These are phyloP conservation scores for Fusarium fracticaudum DNA, from an alignment of 2,329 filamentous ascomycete species.

Conservation along the genomic window DNA sequence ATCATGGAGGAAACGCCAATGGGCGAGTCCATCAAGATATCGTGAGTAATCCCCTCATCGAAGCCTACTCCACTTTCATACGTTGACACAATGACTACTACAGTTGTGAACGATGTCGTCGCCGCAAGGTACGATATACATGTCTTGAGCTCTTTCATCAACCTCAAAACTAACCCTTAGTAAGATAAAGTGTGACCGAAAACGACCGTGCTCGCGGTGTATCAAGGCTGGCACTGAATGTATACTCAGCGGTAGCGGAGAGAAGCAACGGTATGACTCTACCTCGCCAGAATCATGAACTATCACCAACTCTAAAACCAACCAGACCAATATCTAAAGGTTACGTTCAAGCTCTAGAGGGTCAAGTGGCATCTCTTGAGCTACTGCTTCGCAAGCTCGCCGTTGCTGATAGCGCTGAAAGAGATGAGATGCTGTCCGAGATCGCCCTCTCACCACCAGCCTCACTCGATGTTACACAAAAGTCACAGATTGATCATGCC, in stretches of 20 bases:
- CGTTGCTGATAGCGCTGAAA: slow-evolving; percentile 50
- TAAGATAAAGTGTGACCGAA: slow-evolving; percentile 64
- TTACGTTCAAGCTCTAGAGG: slow-evolving; percentile 59
- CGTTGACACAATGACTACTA: slow-evolving; percentile 8
- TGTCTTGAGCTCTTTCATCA: background rate
- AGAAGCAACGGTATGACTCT: slow-evolving; percentile 52
- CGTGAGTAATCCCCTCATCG: slow-evolving; percentile 43
- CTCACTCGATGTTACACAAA: slow-evolving; percentile 25
- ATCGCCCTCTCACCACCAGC: slow-evolving; percentile 44
- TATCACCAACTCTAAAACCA: background rate
- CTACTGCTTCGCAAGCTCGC: slow-evolving; percentile 56
- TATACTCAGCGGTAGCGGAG: slow-evolving; percentile 52
- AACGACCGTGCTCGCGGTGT: slow-evolving; percentile 61
- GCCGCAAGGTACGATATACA: slow-evolving; percentile 50
- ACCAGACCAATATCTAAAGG: slow-evolving; percentile 55
- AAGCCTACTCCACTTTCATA: background rate
- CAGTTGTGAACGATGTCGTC: slow-evolving; percentile 56
- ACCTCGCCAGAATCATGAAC: background rate
- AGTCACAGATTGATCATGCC: slow-evolving; percentile 25
- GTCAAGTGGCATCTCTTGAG: slow-evolving; percentile 57
- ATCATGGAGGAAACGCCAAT: slow-evolving; percentile 49
- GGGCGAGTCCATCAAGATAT: slow-evolving; percentile 50
- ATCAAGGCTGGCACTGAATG: slow-evolving; percentile 53
- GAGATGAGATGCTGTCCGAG: slow-evolving; percentile 54
- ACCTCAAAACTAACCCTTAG: background rate